Evolutionary conservation across 306 rosid species (phyloP).

Genomic region (Clitoria ternatea): DNA sequence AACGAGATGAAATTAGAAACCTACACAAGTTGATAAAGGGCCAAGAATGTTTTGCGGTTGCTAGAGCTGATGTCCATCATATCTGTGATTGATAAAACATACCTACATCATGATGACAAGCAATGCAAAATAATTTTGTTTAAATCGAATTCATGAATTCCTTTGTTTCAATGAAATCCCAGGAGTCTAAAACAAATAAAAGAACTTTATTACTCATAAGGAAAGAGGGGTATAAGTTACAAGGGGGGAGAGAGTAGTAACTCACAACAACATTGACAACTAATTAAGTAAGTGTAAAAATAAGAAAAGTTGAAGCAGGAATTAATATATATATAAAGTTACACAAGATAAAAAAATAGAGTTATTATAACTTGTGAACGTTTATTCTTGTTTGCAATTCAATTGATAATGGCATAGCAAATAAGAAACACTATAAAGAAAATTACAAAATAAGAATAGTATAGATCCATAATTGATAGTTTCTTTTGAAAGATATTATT

Average conservation of each 20-base stretch:
- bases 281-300: no score
- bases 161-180: background rate
- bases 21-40: constrained; percentile 78
- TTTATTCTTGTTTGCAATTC: no score
- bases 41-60: constrained; percentile 65
- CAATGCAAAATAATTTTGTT: constrained; percentile 20
- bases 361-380: no score
- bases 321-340: no score
- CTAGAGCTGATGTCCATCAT: constrained; percentile 91
- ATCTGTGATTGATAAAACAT: constrained; percentile 91
- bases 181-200: background rate
- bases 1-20: constrained; percentile 74
- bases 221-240: background rate
- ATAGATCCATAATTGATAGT: no score
- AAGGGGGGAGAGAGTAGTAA: constrained; percentile 10
- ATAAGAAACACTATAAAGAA: no score
- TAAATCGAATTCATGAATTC: background rate
- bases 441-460: no score
- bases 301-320: no score
- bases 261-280: constrained; percentile 86
- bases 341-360: no score
- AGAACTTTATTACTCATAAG: background rate
- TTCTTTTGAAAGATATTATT: no score
- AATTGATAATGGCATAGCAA: no score
- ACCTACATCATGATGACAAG: constrained; percentile 56